Evolutionary conservation across 23 red algal genomes (phyloP).

Genomic region (Gracilaria gracilis): DNA sequence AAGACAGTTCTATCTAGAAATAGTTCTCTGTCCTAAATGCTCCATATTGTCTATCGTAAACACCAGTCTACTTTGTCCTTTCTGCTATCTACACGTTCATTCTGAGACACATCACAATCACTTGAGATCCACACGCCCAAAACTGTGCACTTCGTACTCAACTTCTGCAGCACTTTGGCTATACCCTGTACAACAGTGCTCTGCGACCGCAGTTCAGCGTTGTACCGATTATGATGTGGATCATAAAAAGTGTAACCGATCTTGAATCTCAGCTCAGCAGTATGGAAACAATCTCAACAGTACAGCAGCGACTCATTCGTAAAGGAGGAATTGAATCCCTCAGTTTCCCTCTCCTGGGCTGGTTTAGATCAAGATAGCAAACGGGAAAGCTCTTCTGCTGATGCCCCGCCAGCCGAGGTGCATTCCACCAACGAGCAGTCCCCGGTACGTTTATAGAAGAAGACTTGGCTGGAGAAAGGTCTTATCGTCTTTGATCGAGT

Average conservation of each 20-base stretch:
- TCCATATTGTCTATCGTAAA: too few relatives aligned
- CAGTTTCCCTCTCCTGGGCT: slow-evolving; percentile 67
- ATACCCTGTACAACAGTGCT: too few relatives aligned
- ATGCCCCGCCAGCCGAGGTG: neutral
- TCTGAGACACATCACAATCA: too few relatives aligned
- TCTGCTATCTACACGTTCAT: too few relatives aligned
- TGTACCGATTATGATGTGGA: slow-evolving; percentile 67
- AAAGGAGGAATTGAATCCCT: slow-evolving; percentile 71
- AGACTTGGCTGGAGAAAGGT: slow-evolving; percentile 75
- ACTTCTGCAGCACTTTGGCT: neutral
- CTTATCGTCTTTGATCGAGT: slow-evolving; percentile 79
- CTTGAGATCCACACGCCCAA: too few relatives aligned
- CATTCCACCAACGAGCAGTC: neutral
- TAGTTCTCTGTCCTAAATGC: too few relatives aligned
- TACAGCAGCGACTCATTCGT: slow-evolving; percentile 31
- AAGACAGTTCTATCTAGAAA: too few relatives aligned
- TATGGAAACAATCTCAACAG: neutral
- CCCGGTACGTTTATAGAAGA: too few relatives aligned
- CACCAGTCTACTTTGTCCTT: too few relatives aligned
- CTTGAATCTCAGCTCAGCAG: slow-evolving; percentile 13
- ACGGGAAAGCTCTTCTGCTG: neutral
- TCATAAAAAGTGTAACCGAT: neutral
- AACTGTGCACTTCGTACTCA: too few relatives aligned
- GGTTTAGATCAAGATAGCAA: slow-evolving; percentile 51
- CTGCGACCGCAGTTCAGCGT: too few relatives aligned